Evolutionary conservation across 768 basidiomycete genomes (phyloP), one percentile per base, ranked within the genome.

Genomic region (Tremella yokohamensis): DNA sequence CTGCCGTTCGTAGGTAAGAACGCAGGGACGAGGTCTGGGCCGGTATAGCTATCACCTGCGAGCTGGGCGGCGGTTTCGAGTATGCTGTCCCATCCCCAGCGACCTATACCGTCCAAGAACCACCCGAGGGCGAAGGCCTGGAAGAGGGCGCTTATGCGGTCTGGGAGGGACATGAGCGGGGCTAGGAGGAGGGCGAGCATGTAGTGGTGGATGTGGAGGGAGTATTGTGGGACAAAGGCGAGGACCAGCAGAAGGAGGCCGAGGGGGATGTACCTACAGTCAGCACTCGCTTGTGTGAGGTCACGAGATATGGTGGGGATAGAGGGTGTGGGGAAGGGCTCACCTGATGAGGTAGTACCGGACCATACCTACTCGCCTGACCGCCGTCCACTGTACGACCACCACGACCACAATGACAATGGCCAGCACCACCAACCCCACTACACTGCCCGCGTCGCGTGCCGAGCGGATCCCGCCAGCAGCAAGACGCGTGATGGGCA

Each of bases 41-140:
- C 60, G 4, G 56, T 13, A 24, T 39, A 24, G 3, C 63, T 57
- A 26, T 68, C 62, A 6, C 62, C 63, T 7, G 56, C 25, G 18
- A 64, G 56, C 62, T 67, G 56, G 12, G 52, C 56, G 8, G 64
- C 70, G 4, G 56, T 39, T 52, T 73, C 54, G 11, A 70, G 55
- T 12, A 73, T 52, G 42, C 68, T 56, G 16, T 58, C 71, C 68
- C 68, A 73, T 8, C 68, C 69, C 71, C 71, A 73, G 50, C 68
- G 34, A 6, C 71, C 71, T 8, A 65, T 52, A 7, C 71, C 71
- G 61, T 73, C 71, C 25, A 73, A 51, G 57, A 70, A 73, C 11
- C 66, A 47, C 12, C 71, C 71, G 7, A 73, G 48, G 34, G 59
- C 49, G 54, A 73, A 62, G 1, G 68, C 68, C 56, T 73, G 71